Conservation (phyloP, 1,284 basidiomycete species). For the Fistulina hepatica region DNA sequence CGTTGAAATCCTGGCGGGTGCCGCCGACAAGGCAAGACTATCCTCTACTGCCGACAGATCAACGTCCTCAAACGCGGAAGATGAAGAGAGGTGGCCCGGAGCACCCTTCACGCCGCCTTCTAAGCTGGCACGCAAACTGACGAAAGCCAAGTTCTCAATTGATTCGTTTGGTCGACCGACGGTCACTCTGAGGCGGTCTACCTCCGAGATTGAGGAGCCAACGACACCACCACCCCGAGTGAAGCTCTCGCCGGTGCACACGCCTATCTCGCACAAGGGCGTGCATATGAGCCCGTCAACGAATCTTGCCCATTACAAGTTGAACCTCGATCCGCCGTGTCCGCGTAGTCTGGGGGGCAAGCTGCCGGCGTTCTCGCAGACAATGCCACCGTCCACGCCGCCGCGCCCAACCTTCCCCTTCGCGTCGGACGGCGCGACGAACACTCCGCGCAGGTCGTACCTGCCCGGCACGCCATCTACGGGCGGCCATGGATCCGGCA, state of each 20-base stretch:
- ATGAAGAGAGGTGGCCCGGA: slow-evolving; percentile 3
- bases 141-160: no score
- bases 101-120: slow-evolving; percentile 4
- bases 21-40: neutral
- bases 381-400: slow-evolving; percentile 24
- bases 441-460: slow-evolving; percentile 33
- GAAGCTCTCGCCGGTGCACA: slow-evolving; percentile 46
- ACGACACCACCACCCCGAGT: slow-evolving; percentile 20
- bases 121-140: neutral
- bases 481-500: slow-evolving; percentile 16
- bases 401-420: slow-evolving; percentile 29
- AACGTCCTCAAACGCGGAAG: neutral
- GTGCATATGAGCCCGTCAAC: slow-evolving; percentile 55
- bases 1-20: neutral
- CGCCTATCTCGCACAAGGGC: slow-evolving; percentile 56
- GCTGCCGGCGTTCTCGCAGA: slow-evolving; percentile 7
- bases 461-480: slow-evolving; percentile 46
- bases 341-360: slow-evolving; percentile 18
- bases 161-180: no score
- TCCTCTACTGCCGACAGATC: neutral
- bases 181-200: slow-evolving; percentile 20
- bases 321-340: slow-evolving; percentile 45
- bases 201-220: slow-evolving; percentile 30
- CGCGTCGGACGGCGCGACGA: slow-evolving; percentile 49
- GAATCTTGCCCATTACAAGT: slow-evolving; percentile 54